These are phyloP conservation scores for Benincasa hispida DNA, from an alignment of 306 rosid species.

Conservation along the genomic window DNA sequence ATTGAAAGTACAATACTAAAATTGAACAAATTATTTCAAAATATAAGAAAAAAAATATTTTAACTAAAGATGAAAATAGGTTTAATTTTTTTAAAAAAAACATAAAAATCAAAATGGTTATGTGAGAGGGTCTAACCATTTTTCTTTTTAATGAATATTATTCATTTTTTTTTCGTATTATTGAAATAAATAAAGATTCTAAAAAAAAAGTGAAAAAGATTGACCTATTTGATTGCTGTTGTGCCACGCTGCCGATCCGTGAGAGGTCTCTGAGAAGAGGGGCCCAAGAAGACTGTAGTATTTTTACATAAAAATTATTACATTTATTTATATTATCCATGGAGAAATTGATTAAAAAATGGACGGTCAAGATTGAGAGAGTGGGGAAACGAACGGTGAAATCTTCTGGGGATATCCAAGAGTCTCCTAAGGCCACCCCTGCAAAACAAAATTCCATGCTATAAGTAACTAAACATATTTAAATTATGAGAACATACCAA, in stretches of 20 bases:
- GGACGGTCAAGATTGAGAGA: not conserved
- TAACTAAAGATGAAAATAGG: no score
- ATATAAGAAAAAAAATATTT: no score
- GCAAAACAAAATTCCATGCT: not conserved
- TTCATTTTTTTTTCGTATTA: not conserved
- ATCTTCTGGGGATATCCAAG: slow-evolving; percentile 98
- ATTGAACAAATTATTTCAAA: no score
- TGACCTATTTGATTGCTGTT: slow-evolving; percentile 47
- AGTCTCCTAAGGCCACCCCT: slow-evolving; percentile 92
- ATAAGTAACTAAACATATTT: not conserved
- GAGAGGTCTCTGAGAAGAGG: slow-evolving; percentile 86
- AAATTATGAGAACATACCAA: no score
- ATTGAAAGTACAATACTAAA: no score
- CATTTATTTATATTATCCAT: not conserved
- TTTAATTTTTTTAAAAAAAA: no score
- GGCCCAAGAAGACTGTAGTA: slow-evolving; percentile 76
- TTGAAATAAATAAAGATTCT: not conserved
- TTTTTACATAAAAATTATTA: not conserved
- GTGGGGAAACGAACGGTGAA: slow-evolving; percentile 37
- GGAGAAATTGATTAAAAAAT: not conserved
- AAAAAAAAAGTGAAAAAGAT: not conserved
- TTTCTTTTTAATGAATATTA: no score
- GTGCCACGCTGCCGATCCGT: slow-evolving; percentile 48
- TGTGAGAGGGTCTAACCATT: no score
- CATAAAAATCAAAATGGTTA: no score